Conservation (phyloP, 129 eudicot genomes). For the Kitagawia praeruptora region DNA sequence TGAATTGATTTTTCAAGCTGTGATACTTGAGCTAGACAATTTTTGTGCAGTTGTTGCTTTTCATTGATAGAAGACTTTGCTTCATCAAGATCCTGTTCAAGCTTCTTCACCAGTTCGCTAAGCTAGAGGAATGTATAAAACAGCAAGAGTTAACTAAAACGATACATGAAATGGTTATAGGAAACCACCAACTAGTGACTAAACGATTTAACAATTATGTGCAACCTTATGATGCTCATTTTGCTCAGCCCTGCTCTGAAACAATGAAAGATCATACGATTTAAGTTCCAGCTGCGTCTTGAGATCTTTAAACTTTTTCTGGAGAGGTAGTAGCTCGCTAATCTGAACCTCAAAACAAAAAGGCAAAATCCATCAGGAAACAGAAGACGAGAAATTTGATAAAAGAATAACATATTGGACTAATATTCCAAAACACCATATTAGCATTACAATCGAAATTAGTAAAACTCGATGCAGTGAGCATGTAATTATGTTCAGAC, state of each 20-base stretch:
- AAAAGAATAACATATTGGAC: not conserved
- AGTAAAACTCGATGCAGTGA: not conserved
- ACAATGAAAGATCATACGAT: slow-evolving; percentile 75
- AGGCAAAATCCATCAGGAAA: slow-evolving; percentile 2
- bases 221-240: slow-evolving; percentile 97
- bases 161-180: not conserved
- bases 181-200: not conserved
- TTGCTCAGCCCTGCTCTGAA: slow-evolving; percentile 73
- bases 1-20: slow-evolving; percentile 69
- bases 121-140: slow-evolving; percentile 40
- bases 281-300: slow-evolving; percentile 73
- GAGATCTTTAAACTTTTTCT: slow-evolving; percentile 65
- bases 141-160: not conserved
- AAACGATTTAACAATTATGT: not conserved
- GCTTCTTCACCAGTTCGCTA: slow-evolving; percentile 61
- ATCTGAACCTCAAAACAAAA: slow-evolving; percentile 40
- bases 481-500: not conserved
- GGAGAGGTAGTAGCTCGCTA: slow-evolving; percentile 65
- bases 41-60: slow-evolving; percentile 45
- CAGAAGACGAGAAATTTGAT: not conserved
- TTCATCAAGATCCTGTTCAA: slow-evolving; percentile 80
- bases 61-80: slow-evolving; percentile 55
- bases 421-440: not conserved
- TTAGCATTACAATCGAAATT: not conserved
- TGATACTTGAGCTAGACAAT: slow-evolving; percentile 51